These are phyloP conservation scores for Avena sativa DNA, from an alignment of 176 grass and related monocot genomes.

Conservation along the genomic window DNA sequence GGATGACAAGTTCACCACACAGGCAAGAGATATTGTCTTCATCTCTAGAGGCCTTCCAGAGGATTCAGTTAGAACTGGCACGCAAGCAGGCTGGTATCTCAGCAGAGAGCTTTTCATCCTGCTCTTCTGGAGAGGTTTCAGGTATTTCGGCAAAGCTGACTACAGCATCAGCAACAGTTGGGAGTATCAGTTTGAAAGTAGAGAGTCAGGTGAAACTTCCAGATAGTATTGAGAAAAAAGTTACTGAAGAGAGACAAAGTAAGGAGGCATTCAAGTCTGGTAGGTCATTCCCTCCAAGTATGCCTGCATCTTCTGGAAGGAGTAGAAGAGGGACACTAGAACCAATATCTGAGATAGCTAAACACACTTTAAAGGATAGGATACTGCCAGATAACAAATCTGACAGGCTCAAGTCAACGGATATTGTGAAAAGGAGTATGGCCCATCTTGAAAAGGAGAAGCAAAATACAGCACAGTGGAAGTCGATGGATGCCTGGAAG, in stretches of 20 bases:
- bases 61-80: slow-evolving; percentile 87
- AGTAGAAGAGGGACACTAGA: slow-evolving; percentile 78
- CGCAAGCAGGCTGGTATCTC: slow-evolving; percentile 66
- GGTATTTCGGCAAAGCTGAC: slow-evolving; percentile 43
- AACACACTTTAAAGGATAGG: slow-evolving; percentile 62
- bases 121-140: slow-evolving; percentile 56
- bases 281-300: slow-evolving; percentile 45
- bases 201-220: slow-evolving; percentile 61
- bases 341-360: slow-evolving; percentile 78
- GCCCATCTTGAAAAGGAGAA: slow-evolving; percentile 69
- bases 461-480: slow-evolving; percentile 70
- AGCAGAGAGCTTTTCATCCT: slow-evolving; percentile 53
- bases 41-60: slow-evolving; percentile 96
- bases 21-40: slow-evolving; percentile 99
- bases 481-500: slow-evolving; percentile 97
- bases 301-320: slow-evolving; percentile 55
- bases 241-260: slow-evolving; percentile 54
- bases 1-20: slow-evolving; percentile 97
- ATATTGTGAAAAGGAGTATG: slow-evolving; percentile 51
- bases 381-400: slow-evolving; percentile 67
- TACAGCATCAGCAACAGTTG: slow-evolving; percentile 60
- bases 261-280: slow-evolving; percentile 56
- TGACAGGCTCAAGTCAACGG: slow-evolving; percentile 56
- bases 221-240: slow-evolving; percentile 52
- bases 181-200: slow-evolving; percentile 70